Conservation (phyloP, 1,284 basidiomycete species). For the Ganoderma sinense region DNA sequence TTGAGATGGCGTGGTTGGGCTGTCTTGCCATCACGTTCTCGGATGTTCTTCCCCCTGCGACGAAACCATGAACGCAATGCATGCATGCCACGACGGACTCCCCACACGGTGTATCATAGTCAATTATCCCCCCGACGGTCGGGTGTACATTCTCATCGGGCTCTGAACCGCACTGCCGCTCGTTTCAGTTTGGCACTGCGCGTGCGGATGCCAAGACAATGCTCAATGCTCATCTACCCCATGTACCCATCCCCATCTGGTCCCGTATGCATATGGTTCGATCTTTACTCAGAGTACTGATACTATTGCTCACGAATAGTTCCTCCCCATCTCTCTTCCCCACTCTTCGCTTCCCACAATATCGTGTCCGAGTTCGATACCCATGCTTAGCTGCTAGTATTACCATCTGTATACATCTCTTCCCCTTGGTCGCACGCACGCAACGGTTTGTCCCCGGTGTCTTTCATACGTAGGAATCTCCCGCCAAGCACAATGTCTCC, state of each 20-base stretch:
- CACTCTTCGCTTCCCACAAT: slow-evolving; percentile 2
- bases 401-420: slow-evolving; percentile 28
- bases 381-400: slow-evolving; percentile 20
- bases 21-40: slow-evolving; percentile 78
- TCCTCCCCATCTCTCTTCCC: not conserved
- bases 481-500: not conserved
- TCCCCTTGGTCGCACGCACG: slow-evolving; percentile 18
- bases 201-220: slow-evolving; percentile 9
- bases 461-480: slow-evolving; percentile 23
- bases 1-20: slow-evolving; percentile 86
- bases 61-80: slow-evolving; percentile 19
- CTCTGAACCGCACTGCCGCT: slow-evolving; percentile 5
- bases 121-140: slow-evolving; percentile 3
- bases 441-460: slow-evolving; percentile 13
- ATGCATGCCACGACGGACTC: slow-evolving; percentile 14
- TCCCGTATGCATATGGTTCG: slow-evolving; percentile 15
- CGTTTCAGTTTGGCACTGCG: not conserved
- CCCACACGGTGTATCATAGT: slow-evolving; percentile 29
- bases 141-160: slow-evolving; percentile 14
- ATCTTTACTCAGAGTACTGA: slow-evolving; percentile 8
- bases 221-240: slow-evolving; percentile 7
- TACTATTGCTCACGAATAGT: slow-evolving; percentile 5
- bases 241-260: slow-evolving; percentile 18
- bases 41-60: slow-evolving; percentile 26
- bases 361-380: slow-evolving; percentile 18